phyloP scores from a whole-genome alignment of 2,329 filamentous ascomycete genomes.

The Rugonectria rugulosa region DNA sequence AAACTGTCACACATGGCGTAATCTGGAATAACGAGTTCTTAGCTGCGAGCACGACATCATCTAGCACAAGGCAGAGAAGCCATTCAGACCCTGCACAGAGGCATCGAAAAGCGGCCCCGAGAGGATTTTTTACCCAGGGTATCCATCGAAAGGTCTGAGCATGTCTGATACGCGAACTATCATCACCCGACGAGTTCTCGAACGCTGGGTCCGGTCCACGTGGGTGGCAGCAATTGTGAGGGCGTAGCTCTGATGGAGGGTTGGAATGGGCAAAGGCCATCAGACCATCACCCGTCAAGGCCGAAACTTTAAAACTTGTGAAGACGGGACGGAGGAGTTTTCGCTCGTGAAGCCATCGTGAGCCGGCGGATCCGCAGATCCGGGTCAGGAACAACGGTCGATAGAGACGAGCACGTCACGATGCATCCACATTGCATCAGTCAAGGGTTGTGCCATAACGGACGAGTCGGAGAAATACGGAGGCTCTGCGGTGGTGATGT shows the following conservation, averaged over 20 bases:
- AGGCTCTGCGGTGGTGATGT: neutral
- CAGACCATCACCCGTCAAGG: neutral
- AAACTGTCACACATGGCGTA: neutral
- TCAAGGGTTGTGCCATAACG: neutral
- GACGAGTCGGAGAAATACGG: neutral
- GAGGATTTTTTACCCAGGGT: neutral
- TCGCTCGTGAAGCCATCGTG: no score
- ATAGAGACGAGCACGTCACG: constrained; percentile 9
- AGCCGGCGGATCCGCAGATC: constrained; percentile 6
- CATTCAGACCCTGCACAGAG: neutral
- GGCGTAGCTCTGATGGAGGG: neutral
- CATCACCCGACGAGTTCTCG: neutral
- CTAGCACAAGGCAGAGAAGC: neutral
- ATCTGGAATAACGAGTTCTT: neutral
- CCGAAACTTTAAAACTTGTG: neutral
- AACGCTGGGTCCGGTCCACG: neutral
- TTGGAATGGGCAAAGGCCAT: neutral
- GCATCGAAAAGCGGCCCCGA: constrained; percentile 1
- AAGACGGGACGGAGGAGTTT: neutral
- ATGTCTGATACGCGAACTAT: neutral
- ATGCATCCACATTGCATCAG: constrained; percentile 16
- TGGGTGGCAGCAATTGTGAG: neutral
- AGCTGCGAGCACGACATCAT: constrained; percentile 19
- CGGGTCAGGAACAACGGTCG: neutral
- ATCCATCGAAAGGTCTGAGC: no score